Conservation (phyloP, 441 rosid genomes). For the Gossypium davidsonii region DNA sequence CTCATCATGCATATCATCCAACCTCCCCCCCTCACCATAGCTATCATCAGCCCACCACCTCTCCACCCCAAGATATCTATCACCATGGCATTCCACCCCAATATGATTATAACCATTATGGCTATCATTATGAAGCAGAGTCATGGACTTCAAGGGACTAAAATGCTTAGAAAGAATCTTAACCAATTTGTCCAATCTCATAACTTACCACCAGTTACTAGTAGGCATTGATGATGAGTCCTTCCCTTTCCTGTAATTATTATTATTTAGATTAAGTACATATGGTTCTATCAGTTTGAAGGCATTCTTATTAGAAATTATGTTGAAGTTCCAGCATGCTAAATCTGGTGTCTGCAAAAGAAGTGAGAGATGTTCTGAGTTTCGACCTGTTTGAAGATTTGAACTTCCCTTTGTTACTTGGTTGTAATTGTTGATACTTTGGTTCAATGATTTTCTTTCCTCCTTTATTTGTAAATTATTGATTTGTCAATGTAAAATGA, state of each 20-base stretch:
- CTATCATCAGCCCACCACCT: slow-evolving; percentile 27
- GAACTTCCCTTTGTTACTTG: neutral
- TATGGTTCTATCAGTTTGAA: neutral
- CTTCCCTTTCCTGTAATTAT: neutral
- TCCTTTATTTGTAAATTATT: neutral
- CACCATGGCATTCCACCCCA: slow-evolving; percentile 22
- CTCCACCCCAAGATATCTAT: slow-evolving; percentile 20
- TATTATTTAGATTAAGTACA: neutral
- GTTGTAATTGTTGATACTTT: neutral
- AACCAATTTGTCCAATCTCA: slow-evolving; percentile 13
- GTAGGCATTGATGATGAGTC: neutral
- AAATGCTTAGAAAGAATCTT: slow-evolving; percentile 18
- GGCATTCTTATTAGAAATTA: neutral
- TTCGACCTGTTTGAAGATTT: neutral
- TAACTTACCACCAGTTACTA: neutral
- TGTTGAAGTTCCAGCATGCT: neutral
- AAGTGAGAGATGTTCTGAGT: slow-evolving; percentile 5
- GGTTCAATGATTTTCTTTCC: neutral
- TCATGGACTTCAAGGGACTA: slow-evolving; percentile 5
- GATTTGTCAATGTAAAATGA: neutral
- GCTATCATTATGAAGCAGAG: slow-evolving; percentile 39
- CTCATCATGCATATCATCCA: slow-evolving; percentile 23
- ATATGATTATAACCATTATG: slow-evolving; percentile 39
- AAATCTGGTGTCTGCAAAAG: neutral
- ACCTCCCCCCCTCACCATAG: slow-evolving; percentile 26